Conservation (phyloP, 768 basidiomycete species). For the Fistulinella prunicolor region DNA sequence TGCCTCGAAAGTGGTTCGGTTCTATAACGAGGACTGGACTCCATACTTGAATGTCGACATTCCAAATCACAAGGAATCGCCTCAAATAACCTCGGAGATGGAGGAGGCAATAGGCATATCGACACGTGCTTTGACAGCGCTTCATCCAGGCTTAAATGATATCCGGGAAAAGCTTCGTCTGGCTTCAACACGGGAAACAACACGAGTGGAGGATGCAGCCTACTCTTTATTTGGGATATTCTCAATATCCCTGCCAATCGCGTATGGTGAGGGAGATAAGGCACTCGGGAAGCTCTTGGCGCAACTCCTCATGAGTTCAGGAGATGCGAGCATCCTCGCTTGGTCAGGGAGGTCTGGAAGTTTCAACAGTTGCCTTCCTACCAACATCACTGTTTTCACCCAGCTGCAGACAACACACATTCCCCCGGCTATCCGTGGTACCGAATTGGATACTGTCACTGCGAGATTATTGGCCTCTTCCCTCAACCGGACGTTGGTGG, state of each 20-base stretch:
- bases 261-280: slow-evolving; percentile 8
- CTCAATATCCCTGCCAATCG: not conserved
- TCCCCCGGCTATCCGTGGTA: not conserved
- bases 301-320: slow-evolving; percentile 6
- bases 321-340: slow-evolving; percentile 6
- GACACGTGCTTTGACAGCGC: not conserved
- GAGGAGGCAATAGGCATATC: not conserved
- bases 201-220: slow-evolving; percentile 2
- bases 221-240: slow-evolving; percentile 9
- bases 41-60: slow-evolving; percentile 3
- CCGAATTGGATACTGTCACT: not conserved
- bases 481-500: not conserved
- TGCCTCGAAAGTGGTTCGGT: slow-evolving; percentile 6
- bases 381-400: not conserved
- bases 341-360: slow-evolving; percentile 7
- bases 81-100: not conserved
- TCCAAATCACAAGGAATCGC: not conserved
- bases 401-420: not conserved
- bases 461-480: not conserved
- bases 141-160: not conserved
- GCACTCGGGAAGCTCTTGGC: slow-evolving; percentile 6
- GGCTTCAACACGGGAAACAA: slow-evolving; percentile 4
- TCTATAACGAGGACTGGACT: slow-evolving; percentile 12
- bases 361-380: slow-evolving; percentile 10
- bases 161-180: not conserved